A percentile compares a stretch with the other conserved stretches of the same genome.
Conservation (phyloP, 2,329 filamentous ascomycete genomes). For the Myrmaecium sp. region DNA sequence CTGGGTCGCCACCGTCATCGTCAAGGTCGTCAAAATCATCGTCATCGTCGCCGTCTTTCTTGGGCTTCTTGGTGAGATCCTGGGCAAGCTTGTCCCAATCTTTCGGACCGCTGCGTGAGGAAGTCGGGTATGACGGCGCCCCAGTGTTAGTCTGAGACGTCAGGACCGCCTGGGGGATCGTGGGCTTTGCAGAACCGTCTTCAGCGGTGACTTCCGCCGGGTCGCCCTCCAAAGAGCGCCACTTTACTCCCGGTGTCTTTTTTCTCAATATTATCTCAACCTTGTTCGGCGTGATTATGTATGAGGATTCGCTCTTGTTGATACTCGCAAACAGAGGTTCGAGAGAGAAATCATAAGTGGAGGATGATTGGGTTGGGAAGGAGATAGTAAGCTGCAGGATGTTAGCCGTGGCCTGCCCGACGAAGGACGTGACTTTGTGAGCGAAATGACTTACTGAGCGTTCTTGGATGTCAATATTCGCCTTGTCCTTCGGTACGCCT, state of each 20-base stretch:
- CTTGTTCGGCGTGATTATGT: constrained; percentile 56
- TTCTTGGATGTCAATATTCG: constrained; percentile 34
- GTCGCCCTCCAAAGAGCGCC: constrained; percentile 43
- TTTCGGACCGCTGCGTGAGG: constrained; percentile 66
- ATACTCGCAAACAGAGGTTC: constrained; percentile 52
- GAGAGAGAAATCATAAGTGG: constrained; percentile 44
- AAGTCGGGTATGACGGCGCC: constrained; percentile 63
- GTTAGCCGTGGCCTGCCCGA: constrained; percentile 7
- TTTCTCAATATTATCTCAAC: constrained; percentile 64
- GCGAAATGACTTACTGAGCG: constrained; percentile 21
- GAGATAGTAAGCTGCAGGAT: constrained; percentile 33
- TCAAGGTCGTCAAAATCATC: constrained; percentile 7
- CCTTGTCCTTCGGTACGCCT: constrained; percentile 40
- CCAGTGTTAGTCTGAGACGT: constrained; percentile 9
- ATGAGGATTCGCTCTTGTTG: constrained; percentile 41
- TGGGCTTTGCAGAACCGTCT: constrained; percentile 3
- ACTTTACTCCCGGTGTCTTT: constrained; percentile 45
- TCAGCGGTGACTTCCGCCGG: constrained; percentile 7
- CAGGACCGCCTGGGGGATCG: constrained; percentile 9
- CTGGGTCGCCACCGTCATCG: constrained; percentile 35
- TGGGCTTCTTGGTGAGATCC: constrained; percentile 21
- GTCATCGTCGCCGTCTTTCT: constrained; percentile 9
- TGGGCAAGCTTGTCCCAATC: constrained; percentile 73
- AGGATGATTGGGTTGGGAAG: constrained; percentile 37
- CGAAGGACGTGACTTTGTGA: neutral